Evolutionary conservation across 169 alveolate species (phyloP).

Genomic region (Ichthyophthirius multifiliis): DNA sequence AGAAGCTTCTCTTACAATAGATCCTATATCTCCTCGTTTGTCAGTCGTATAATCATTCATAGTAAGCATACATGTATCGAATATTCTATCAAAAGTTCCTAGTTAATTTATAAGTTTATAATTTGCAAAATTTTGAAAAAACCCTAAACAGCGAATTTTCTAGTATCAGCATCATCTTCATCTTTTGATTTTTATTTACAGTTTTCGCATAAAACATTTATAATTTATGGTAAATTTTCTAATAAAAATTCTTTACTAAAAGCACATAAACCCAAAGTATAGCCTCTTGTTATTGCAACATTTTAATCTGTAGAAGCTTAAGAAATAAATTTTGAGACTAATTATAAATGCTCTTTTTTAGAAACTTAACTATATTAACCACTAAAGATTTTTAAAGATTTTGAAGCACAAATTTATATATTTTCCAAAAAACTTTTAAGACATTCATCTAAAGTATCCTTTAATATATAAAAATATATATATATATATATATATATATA

Average conservation of each 20-base stretch:
- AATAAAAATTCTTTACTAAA: neutral
- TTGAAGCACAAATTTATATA: conserved; percentile 64
- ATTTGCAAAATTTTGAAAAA: conserved; percentile 24
- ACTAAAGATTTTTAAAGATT: conserved; percentile 62
- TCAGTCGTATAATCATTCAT: conserved; percentile 76
- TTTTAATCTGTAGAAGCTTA: conserved; percentile 58
- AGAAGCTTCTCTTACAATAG: conserved; percentile 88
- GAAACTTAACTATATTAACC: conserved; percentile 16
- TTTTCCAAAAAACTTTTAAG: conserved; percentile 72
- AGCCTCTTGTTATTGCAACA: conserved; percentile 76
- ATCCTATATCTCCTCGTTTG: conserved; percentile 90
- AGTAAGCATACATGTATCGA: conserved; percentile 29
- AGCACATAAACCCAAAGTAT: conserved; percentile 69
- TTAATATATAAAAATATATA: neutral
- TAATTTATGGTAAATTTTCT: conserved; percentile 33
- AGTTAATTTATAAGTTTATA: conserved; percentile 7
- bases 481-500: neutral
- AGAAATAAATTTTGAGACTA: conserved; percentile 17
- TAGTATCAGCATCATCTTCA: conserved; percentile 75
- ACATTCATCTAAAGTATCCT: conserved; percentile 65
- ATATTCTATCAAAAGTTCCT: neutral
- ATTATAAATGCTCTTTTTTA: neutral
- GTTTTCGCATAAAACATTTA: conserved; percentile 50
- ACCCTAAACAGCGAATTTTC: conserved; percentile 60
- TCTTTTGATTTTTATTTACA: conserved; percentile 51